Evolutionary conservation across 495 filamentous ascomycete genomes (phyloP), one percentile per base, ranked within the genome.

Genomic region (Daldinia childiae): DNA sequence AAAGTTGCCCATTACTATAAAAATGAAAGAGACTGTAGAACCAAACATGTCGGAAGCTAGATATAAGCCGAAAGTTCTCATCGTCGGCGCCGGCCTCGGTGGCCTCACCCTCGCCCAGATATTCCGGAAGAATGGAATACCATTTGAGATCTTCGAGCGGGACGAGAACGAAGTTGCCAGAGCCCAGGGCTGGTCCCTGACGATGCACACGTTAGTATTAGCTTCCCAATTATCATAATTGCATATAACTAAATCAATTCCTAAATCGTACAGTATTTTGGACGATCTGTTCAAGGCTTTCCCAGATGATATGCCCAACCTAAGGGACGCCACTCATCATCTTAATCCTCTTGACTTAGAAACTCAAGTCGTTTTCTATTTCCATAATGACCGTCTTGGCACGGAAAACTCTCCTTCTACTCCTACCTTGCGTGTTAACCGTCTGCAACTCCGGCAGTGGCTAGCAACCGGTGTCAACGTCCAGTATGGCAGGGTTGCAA

Each of bases 81-180:
- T 86, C 9, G 80, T 86, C 24, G 83, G 83, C 30, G 83, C 82
- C 11, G 85, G 83, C 3, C 80, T 87, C 7, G 85, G 84, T 11
- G 84, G 84, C 17, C 77, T 87, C 4, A 83, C 83, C 6, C 82
- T 88, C 3, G 86, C 85, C 8, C 85, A 88, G 64, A 82, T 82
- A 24, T 78, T 88, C 9, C 80, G 82, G 30, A 81, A 86, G 58
- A 75, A 82, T 56, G 78, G 79, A 56, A 82, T 89, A 32, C 79
- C 82, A 6, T 83, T 86, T 73, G 81, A 82, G 51, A 79, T 89
- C 58, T 87, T 86, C 50, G 86, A 87, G 60, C 75, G 79, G n/a
- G 78, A 81, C 57, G 79, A 81, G 65, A 77, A 80, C 54, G 80
- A 81, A 74, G 69, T 69, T 51, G 66, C 74, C 27, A 71, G 78